Conservation (phyloP, 2,329 filamentous ascomycete genomes). For the Trichophyton rubrum region DNA sequence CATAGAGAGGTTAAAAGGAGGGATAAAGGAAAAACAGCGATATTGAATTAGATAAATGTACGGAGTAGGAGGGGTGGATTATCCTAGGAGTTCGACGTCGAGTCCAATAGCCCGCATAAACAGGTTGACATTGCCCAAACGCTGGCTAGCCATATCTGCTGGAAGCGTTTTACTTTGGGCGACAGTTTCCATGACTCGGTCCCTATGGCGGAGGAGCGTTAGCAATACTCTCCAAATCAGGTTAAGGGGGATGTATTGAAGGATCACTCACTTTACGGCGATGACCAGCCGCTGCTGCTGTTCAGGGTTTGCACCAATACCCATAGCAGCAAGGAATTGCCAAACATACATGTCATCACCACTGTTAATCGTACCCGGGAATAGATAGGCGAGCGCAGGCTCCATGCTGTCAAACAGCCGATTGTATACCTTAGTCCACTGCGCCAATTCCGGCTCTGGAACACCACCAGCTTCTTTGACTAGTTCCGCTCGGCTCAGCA, state of each 20-base stretch:
- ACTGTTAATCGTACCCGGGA: conserved; percentile 80
- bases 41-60: not conserved
- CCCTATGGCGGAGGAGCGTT: conserved; percentile 32
- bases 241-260: not conserved
- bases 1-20: not conserved
- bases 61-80: conserved; percentile 16
- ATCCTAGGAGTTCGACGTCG: conserved; percentile 69
- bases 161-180: conserved; percentile 78
- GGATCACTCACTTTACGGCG: conserved; percentile 60
- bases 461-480: conserved; percentile 68
- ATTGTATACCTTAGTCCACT: conserved; percentile 77
- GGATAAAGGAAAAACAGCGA: not conserved
- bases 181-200: conserved; percentile 93
- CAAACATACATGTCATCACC: conserved; percentile 94
- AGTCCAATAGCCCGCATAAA: conserved; percentile 99
- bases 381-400: conserved; percentile 69
- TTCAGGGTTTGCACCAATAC: conserved; percentile 81
- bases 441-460: conserved; percentile 60
- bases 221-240: not conserved
- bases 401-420: conserved; percentile 78
- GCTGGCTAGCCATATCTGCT: conserved; percentile 67
- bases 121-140: conserved; percentile 84
- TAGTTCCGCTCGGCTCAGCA: conserved; percentile 85
- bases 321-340: conserved; percentile 93
- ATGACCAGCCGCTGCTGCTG: conserved; percentile 91